Evolutionary conservation across 2,329 filamentous ascomycete species (phyloP).

Genomic region (Monosporascus sp.): DNA sequence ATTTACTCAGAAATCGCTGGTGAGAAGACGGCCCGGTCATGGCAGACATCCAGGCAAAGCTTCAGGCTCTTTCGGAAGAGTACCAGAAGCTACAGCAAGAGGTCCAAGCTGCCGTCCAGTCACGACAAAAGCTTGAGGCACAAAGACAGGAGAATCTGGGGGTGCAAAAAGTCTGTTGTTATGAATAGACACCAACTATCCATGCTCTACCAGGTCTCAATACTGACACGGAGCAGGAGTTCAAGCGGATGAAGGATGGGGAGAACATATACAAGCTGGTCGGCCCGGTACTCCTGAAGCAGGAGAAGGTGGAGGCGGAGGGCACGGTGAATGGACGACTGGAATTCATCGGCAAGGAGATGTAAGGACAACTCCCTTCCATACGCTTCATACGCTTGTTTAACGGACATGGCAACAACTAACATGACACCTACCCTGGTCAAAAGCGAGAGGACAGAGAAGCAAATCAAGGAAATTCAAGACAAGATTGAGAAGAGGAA

Average conservation of each 20-base stretch:
- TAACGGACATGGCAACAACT: not conserved
- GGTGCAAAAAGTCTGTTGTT: constrained; percentile 66
- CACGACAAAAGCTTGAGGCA: constrained; percentile 85
- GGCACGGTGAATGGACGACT: constrained; percentile 86
- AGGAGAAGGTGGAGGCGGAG: constrained; percentile 85
- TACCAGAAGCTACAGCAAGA: constrained; percentile 86
- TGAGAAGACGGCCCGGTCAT: constrained; percentile 35
- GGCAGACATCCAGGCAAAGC: constrained; percentile 67
- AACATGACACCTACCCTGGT: not conserved
- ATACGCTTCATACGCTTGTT: not conserved
- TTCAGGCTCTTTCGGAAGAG: constrained; percentile 81
- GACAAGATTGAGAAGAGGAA: constrained; percentile 54
- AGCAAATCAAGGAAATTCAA: constrained; percentile 49
- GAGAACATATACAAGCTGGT: constrained; percentile 95
- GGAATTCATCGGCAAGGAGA: constrained; percentile 90
- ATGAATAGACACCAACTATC: not conserved
- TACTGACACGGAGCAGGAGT: constrained; percentile 55
- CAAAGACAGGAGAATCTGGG: constrained; percentile 90
- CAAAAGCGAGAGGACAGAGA: constrained; percentile 31
- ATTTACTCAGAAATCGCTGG: too few relatives aligned
- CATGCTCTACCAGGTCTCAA: too few relatives aligned
- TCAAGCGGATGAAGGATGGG: constrained; percentile 68
- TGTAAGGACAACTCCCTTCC: constrained; percentile 51
- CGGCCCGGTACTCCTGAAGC: constrained; percentile 88
- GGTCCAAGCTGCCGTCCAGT: constrained; percentile 67